Base-by-base conservation (phyloP, 169 alveolate genomes). In the Eimeria sp. region DNA sequence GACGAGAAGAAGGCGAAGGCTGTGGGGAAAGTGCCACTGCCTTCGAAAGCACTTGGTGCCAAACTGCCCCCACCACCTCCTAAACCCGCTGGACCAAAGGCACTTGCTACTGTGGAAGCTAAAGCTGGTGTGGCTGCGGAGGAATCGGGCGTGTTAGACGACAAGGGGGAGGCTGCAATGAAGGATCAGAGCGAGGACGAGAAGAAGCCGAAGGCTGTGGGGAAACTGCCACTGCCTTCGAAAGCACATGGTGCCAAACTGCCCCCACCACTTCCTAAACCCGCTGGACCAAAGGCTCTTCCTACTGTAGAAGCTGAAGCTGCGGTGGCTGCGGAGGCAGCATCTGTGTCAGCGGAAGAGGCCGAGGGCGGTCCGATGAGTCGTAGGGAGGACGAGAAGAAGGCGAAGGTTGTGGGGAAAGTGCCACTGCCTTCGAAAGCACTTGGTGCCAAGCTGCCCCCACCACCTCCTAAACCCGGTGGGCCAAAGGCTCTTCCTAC, bases 201-300 rank as follows among this genome's bases (percentile, higher is more conserved):
- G 40, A 43, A 5, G 54, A 40, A 82, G 90, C 75, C 90, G 51
- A 63, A 30, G 20, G 67, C 67, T 58, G 67, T 58, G 67, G 25
- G n/a, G 5, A 58, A 58, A 18, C n/a, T 18, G 67, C 67, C 67
- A 14, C 67, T 58, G 67, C 67, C 67, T 58, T 18, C 67, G 16
- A 58, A 58, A 58, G 88, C 88, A 45, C 65, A 47, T 43, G 88
- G 88, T 14, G 88, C 67, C 18, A 49, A 47, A 34, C 67, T 63
- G 3, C 88, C 88, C 18, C 63, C 88, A 20, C 57, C 82, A 34
- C 57, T 72, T 14, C 82, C 82, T 27, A 72, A 72, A 27, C 25
- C n/a, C 2, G 5, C 34, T 16, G 82, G 82, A 20, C 45, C 63
- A 6, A 49, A 78, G 65, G 88, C 61, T 45, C 22, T 18, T 43